phyloP scores from a whole-genome alignment of 192 early-diverging fungal genomes.

The Gryganskiella cystojenkinii region DNA sequence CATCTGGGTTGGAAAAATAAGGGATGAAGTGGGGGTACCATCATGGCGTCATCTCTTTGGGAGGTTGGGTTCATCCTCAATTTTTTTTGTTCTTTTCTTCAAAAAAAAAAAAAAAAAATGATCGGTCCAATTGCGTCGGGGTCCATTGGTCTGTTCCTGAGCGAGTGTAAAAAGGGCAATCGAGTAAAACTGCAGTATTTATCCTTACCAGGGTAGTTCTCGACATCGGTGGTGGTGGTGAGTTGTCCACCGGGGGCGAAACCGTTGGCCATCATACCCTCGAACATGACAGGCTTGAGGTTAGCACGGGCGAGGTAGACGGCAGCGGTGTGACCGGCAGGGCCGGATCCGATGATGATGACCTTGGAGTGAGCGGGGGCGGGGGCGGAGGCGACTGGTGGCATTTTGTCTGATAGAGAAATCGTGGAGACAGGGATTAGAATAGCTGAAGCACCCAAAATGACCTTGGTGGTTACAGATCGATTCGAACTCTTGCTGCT shows the following conservation, averaged over 20 bases:
- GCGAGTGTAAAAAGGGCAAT: not conserved
- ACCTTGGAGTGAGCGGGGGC: constrained; percentile 61
- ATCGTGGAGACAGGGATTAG: constrained; percentile 40
- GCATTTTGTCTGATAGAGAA: constrained; percentile 34
- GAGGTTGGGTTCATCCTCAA: too few relatives aligned
- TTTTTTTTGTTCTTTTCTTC: not conserved
- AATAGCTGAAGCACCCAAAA: constrained; percentile 24
- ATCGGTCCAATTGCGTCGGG: constrained; percentile 10
- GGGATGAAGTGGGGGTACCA: not conserved
- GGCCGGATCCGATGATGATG: constrained; percentile 91
- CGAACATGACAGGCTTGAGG: constrained; percentile 92
- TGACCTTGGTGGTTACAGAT: not conserved
- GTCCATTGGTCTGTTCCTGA: not conserved
- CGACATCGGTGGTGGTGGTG: constrained; percentile 96
- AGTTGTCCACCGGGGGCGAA: constrained; percentile 75
- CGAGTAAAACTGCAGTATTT: constrained; percentile 1
- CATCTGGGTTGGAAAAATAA: not conserved
- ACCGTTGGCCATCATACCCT: constrained; percentile 96
- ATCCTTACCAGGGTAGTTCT: constrained; percentile 84
- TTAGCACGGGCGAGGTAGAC: constrained; percentile 97
- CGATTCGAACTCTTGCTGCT: too few relatives aligned
- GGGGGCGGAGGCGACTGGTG: constrained; percentile 35
- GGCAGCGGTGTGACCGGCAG: constrained; percentile 97
- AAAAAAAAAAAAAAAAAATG: not conserved
- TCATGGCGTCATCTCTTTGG: not conserved